These are phyloP conservation scores for Zancudomyces culisetae DNA, from an alignment of 371 early-diverging fungal genomes.

Conservation along the genomic window DNA sequence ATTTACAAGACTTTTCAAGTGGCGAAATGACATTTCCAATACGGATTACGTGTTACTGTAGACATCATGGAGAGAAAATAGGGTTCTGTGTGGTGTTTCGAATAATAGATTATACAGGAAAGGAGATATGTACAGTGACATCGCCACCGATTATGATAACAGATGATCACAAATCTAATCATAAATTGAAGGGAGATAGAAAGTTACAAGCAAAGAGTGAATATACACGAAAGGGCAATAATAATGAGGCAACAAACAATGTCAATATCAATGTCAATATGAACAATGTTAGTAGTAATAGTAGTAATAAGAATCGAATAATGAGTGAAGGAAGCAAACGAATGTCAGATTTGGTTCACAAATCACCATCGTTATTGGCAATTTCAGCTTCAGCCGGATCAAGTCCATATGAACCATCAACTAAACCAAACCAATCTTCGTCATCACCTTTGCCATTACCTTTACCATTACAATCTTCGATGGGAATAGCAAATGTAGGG, in stretches of 20 bases:
- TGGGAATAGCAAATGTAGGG: no score
- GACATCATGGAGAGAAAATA: slow-evolving; percentile 77
- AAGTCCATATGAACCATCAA: not conserved
- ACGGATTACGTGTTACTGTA: slow-evolving; percentile 85
- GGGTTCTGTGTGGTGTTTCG: slow-evolving; percentile 74
- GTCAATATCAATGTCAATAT: not conserved
- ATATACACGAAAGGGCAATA: slow-evolving; percentile 15
- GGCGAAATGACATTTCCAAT: slow-evolving; percentile 81
- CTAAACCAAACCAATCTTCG: not conserved
- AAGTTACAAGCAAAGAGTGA: slow-evolving; percentile 18
- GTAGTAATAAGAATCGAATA: not conserved
- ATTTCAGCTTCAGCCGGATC: not conserved
- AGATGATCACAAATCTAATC: slow-evolving; percentile 84
- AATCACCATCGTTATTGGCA: slow-evolving; percentile 20
- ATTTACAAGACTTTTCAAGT: slow-evolving; percentile 67
- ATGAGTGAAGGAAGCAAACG: slow-evolving; percentile 11
- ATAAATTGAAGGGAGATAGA: slow-evolving; percentile 31
- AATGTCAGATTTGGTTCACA: slow-evolving; percentile 12
- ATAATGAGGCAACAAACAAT: slow-evolving; percentile 6
- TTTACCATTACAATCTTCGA: no score
- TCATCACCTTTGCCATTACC: not conserved
- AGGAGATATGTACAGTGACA: slow-evolving; percentile 53
- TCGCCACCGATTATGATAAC: slow-evolving; percentile 91
- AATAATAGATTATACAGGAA: slow-evolving; percentile 42
- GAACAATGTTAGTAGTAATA: no score